These are phyloP conservation scores for Hypoxylon sp. DNA, from an alignment of 2,329 filamentous ascomycete species.

Conservation along the genomic window DNA sequence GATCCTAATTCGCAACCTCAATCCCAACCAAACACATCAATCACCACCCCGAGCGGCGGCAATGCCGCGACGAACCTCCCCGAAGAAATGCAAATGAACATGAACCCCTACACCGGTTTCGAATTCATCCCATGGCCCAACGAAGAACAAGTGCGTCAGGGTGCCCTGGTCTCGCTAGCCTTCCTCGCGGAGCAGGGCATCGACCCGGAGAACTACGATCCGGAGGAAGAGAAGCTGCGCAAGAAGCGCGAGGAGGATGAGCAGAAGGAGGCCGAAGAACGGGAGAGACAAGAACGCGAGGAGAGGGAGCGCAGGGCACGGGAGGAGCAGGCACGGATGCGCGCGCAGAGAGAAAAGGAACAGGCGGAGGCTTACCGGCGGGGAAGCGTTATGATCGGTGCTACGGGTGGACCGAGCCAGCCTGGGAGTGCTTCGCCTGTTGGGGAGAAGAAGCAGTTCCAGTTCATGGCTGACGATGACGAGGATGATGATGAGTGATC, in stretches of 20 bases:
- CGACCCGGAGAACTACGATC: conserved; percentile 73
- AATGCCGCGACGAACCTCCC: conserved; percentile 62
- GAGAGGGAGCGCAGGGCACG: conserved; percentile 63
- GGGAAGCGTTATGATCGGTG: conserved; percentile 55
- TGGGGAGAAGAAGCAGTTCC: conserved; percentile 67
- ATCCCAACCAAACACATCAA: conserved; percentile 19
- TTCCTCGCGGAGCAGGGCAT: conserved; percentile 73
- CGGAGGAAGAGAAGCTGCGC: conserved; percentile 68
- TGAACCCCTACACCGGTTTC: conserved; percentile 70
- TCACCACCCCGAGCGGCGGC: background rate
- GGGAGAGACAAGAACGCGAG: conserved; percentile 62
- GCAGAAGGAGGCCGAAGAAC: conserved; percentile 61
- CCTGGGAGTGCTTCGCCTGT: conserved; percentile 37
- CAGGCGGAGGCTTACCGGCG: conserved; percentile 57
- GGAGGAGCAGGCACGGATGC: conserved; percentile 59
- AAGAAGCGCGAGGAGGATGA: conserved; percentile 65
- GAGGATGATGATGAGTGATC: conserved; percentile 60
- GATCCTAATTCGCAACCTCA: background rate
- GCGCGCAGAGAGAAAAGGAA: conserved; percentile 49
- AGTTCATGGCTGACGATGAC: conserved; percentile 69
- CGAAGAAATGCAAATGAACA: conserved; percentile 62
- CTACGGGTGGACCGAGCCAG: conserved; percentile 20
- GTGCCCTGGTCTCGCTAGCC: conserved; percentile 77
- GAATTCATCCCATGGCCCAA: conserved; percentile 84
- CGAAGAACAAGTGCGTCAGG: conserved; percentile 77